Percentiles rank a stretch among this genome's conserved stretches.
Conservation (phyloP, 176 grass and related monocot genomes). For the Oryza brachyantha region DNA sequence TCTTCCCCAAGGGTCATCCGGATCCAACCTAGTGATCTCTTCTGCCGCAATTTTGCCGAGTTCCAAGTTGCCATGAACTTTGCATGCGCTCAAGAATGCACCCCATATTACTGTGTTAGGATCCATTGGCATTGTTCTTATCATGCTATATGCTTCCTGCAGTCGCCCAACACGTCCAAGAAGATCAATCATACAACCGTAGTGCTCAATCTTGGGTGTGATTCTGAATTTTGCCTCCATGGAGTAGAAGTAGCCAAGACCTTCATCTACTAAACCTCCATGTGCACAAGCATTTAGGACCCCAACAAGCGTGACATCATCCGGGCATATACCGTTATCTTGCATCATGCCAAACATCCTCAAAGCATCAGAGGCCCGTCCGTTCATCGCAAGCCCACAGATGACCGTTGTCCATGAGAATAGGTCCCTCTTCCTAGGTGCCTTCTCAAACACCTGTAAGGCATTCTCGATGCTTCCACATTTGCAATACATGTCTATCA, state of each 20-base stretch:
- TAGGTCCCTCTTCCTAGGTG: conserved; percentile 51
- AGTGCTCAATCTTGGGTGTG: conserved; percentile 60
- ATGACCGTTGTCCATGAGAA: conserved; percentile 77
- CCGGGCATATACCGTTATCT: conserved; percentile 44
- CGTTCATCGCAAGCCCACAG: conserved; percentile 71
- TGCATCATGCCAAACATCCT: conserved; percentile 57
- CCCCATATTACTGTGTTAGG: conserved; percentile 69
- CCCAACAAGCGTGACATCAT: conserved; percentile 68
- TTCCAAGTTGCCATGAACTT: conserved; percentile 61
- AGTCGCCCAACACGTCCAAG: conserved; percentile 60
- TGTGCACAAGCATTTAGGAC: conserved; percentile 78
- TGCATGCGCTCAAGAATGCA: conserved; percentile 65
- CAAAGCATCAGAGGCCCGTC: conserved; percentile 53
- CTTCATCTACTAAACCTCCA: conserved; percentile 63
- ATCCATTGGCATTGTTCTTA: conserved; percentile 61
- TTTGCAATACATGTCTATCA: conserved; percentile 86
- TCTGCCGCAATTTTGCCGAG: conserved; percentile 55
- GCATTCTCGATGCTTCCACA: conserved; percentile 69
- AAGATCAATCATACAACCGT: conserved; percentile 81
- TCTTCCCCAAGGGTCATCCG: conserved; percentile 55
- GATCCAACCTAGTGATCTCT: conserved; percentile 61
- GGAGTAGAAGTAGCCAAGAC: conserved; percentile 52
- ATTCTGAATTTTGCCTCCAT: conserved; percentile 56
- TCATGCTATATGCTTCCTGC: conserved; percentile 63
- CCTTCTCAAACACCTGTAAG: conserved; percentile 63